Evolutionary conservation across 371 early-diverging fungal species (phyloP).

Genomic region (Mortierella polycephala): DNA sequence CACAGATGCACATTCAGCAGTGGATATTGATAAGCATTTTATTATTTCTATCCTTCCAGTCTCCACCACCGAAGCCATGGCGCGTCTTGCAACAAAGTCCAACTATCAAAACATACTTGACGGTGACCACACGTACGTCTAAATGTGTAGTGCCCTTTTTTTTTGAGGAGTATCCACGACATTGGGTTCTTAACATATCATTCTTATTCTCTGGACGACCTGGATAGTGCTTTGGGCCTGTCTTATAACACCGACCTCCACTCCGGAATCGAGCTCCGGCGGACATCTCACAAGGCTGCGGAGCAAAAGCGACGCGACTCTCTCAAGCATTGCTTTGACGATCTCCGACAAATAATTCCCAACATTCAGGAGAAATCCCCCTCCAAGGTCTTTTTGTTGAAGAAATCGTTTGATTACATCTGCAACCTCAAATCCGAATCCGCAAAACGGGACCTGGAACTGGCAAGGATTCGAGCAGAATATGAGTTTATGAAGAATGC

Average conservation of each 20-base stretch:
- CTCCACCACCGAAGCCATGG: conserved; percentile 42
- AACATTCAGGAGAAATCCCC: conserved; percentile 74
- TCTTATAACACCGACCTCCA: conserved; percentile 79
- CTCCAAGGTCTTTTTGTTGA: conserved; percentile 69
- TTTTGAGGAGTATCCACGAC: neutral
- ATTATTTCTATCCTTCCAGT: conserved; percentile 6
- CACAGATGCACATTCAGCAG: too few relatives aligned
- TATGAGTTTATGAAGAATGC: conserved; percentile 48
- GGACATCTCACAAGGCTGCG: conserved; percentile 90
- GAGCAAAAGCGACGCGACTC: conserved; percentile 95
- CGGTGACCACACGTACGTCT: conserved; percentile 75
- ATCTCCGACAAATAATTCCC: conserved; percentile 77
- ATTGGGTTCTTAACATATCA: neutral
- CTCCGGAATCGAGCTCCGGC: conserved; percentile 79
- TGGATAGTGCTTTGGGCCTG: conserved; percentile 67
- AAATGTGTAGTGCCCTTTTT: neutral
- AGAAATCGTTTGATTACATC: conserved; percentile 69
- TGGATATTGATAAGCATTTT: neutral
- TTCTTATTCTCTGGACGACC: neutral
- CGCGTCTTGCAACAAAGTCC: conserved; percentile 78
- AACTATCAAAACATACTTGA: conserved; percentile 89
- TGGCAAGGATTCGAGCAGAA: conserved; percentile 58
- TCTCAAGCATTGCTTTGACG: conserved; percentile 88
- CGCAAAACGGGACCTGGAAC: conserved; percentile 59
- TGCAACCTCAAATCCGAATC: conserved; percentile 63